Evolutionary conservation across 1,284 basidiomycete species (phyloP).

Genomic region (Apiotrichum montevideense): DNA sequence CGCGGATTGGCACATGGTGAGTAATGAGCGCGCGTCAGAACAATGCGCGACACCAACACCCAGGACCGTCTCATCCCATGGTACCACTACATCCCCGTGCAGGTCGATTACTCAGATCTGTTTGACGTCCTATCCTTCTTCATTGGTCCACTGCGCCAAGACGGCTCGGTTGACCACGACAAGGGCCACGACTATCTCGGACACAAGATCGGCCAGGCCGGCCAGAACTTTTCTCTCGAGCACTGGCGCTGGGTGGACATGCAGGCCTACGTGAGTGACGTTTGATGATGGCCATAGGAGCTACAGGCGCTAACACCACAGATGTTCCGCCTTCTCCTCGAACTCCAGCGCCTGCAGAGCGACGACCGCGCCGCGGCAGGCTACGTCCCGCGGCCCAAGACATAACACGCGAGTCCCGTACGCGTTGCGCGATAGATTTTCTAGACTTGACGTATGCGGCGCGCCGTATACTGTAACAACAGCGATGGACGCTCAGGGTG

Average conservation of each 20-base stretch:
- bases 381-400: slow-evolving; percentile 5
- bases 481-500: no score
- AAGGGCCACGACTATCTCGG: slow-evolving; percentile 48
- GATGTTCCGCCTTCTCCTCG: slow-evolving; percentile 45
- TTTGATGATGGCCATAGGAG: no score
- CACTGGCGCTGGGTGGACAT: slow-evolving; percentile 51
- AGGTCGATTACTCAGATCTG: slow-evolving; percentile 49
- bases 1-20: slow-evolving; percentile 46
- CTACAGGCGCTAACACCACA: slow-evolving; percentile 5
- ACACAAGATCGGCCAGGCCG: slow-evolving; percentile 48
- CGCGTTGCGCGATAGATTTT: no score
- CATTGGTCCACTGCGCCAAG: slow-evolving; percentile 40
- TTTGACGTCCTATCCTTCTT: slow-evolving; percentile 51
- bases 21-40: slow-evolving; percentile 2
- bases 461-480: no score
- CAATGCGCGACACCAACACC: no score
- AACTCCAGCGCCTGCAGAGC: slow-evolving; percentile 38
- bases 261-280: slow-evolving; percentile 47
- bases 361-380: slow-evolving; percentile 34
- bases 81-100: slow-evolving; percentile 49
- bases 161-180: slow-evolving; percentile 36
- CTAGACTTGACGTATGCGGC: no score
- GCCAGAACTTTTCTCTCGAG: slow-evolving; percentile 46
- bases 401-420: background rate
- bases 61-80: slow-evolving; percentile 32